Evolutionary conservation across 192 early-diverging fungal genomes (phyloP), one percentile per base, ranked within the genome.

Genomic region (Coemansia sp.): DNA sequence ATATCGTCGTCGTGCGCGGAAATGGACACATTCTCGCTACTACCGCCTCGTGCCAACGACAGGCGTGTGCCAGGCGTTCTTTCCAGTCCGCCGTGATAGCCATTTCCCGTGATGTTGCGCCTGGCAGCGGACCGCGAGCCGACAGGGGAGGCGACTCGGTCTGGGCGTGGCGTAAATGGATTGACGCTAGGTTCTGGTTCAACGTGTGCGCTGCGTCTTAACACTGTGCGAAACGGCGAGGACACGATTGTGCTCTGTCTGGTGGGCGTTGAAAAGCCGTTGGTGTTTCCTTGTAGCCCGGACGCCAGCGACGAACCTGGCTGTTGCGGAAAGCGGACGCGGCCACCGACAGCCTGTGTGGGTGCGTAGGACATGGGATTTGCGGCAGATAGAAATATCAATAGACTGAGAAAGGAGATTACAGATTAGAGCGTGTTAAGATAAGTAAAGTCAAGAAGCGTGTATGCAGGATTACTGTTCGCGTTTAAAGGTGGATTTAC

Each of bases 101-200:
- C 35, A 23, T 52, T 34, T 9, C 62, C 60, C n/a, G 66, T 49
- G 14, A 67, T 64, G 63, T 36, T 60, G 35, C 66, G 66, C 50
- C 79, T 66, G 17, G 64, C 42, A 17, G 73, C 34, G 19, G 66
- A 41, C 43, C 60, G 73, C 32, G 79, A 62, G 23, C 69, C 63
- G 1, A 63, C 70, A 9, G 66, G 33, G 11, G 74, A 38, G 11
- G 69, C 9, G 9, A 45, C 64, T 35, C 71, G 66, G 52, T 81
- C 79, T n/a, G 48, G 48, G 20, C 79, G 73, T 36, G 79, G 79
- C 20, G 74, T 73, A 46, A 81, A 81, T 19, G 79, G 79, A 41
- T 81, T 81, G 17, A 56, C 46, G 22, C 45, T 64, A 14, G 70
- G 32, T 22, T 50, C 67, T 8, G 66, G 33, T 20, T 75, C 79